Conservation (phyloP, 139 green algal species). For the Coelastrella sp. region DNA sequence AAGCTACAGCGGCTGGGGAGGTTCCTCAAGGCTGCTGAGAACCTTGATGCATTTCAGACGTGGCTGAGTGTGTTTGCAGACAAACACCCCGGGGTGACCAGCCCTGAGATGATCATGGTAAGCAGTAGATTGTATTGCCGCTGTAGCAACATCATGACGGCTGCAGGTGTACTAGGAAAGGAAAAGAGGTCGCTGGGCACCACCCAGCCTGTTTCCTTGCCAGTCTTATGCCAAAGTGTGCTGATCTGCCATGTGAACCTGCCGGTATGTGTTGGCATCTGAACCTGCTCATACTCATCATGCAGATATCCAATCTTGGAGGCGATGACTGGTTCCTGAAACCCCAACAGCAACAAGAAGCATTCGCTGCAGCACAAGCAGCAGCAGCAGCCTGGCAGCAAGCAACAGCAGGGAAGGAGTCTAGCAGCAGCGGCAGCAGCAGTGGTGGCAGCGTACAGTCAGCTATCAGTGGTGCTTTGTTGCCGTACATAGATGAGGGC, state of each 20-base stretch:
- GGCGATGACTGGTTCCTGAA: conserved; percentile 37
- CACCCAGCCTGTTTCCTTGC: background rate
- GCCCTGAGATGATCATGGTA: conserved; percentile 18
- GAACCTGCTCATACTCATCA: background rate
- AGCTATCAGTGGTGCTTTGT: conserved; percentile 12
- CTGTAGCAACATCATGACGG: too few species aligned
- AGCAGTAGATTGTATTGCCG: background rate
- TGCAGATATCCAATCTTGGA: conserved; percentile 8
- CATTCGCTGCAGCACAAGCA: conserved; percentile 9
- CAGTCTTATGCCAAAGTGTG: background rate
- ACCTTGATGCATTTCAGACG: conserved; percentile 4
- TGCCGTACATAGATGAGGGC: conserved; percentile 26
- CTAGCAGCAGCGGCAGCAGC: conserved; percentile 25
- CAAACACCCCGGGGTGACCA: background rate
- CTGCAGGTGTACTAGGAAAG: too few species aligned
- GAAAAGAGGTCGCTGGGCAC: background rate
- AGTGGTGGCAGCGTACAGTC: background rate
- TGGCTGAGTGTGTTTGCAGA: conserved; percentile 17
- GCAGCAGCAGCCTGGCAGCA: conserved; percentile 6
- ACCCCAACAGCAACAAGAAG: background rate
- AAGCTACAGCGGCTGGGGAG: conserved; percentile 13
- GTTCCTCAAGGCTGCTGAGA: conserved; percentile 30
- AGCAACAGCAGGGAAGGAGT: background rate
- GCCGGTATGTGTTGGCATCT: background rate
- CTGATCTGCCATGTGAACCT: background rate